phyloP scores from a whole-genome alignment of 1,284 basidiomycete genomes.

The Coriolopsis trogii region DNA sequence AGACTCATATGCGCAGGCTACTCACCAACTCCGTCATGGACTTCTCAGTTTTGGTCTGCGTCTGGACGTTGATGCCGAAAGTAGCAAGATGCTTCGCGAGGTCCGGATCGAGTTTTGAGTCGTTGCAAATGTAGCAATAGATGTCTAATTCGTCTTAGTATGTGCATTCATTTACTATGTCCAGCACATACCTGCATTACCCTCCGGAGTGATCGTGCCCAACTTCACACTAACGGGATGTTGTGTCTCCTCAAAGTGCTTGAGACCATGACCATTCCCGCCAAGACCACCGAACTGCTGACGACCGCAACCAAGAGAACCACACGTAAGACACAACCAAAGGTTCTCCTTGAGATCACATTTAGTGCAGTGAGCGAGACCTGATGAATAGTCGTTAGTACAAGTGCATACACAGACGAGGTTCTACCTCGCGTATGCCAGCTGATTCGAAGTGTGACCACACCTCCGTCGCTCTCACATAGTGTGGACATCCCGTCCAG shows the following conservation, averaged over 20 bases:
- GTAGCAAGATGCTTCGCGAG: conserved; percentile 75
- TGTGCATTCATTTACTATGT: not conserved
- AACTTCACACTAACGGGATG: conserved; percentile 93
- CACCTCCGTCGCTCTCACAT: too few relatives aligned
- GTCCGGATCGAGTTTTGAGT: conserved; percentile 82
- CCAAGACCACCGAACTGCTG: conserved; percentile 84
- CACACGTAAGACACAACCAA: conserved; percentile 95
- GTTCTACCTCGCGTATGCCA: too few relatives aligned
- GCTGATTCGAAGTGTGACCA: too few relatives aligned
- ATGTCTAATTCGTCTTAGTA: conserved; percentile 60
- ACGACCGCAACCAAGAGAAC: conserved; percentile 93
- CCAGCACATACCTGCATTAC: conserved; percentile 68
- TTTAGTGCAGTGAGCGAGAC: conserved; percentile 73
- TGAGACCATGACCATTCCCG: conserved; percentile 90
- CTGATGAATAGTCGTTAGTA: too few relatives aligned
- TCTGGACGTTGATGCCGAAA: conserved; percentile 88
- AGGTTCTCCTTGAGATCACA: conserved; percentile 89
- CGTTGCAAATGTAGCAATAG: conserved; percentile 94
- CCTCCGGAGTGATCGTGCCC: conserved; percentile 96
- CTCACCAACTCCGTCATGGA: conserved; percentile 93
- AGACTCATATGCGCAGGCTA: not conserved
- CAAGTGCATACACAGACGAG: too few relatives aligned
- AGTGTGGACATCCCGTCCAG: too few relatives aligned
- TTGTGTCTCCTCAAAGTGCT: conserved; percentile 76
- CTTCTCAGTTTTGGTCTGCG: conserved; percentile 93